A percentile compares a stretch with the other conserved stretches of the same genome.
These are phyloP conservation scores for Cyamopsis tetragonoloba DNA, from an alignment of 306 rosid species.

Conservation along the genomic window DNA sequence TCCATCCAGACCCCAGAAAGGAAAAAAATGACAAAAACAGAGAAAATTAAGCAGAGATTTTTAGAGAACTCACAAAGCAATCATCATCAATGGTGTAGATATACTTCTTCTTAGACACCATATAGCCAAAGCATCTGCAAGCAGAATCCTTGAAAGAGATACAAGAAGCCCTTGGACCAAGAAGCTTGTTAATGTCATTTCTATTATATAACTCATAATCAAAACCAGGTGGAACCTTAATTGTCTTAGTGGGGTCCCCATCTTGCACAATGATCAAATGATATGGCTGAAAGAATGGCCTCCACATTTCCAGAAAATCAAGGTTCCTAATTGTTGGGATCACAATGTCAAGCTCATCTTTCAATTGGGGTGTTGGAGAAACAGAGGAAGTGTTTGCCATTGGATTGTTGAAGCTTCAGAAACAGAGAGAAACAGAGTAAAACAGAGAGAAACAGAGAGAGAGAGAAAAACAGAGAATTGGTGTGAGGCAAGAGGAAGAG, in stretches of 20 bases:
- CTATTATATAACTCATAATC: conserved; percentile 83
- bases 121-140: conserved; percentile 90
- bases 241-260: conserved; percentile 77
- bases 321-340: conserved; percentile 89
- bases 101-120: conserved; percentile 93
- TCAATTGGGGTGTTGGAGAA: conserved; percentile 34
- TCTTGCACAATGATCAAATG: conserved; percentile 88
- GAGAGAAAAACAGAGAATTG: neutral
- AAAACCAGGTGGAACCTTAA: conserved; percentile 76
- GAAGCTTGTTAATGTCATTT: conserved; percentile 71
- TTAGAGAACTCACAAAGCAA: conserved; percentile 58
- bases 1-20: neutral
- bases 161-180: conserved; percentile 75
- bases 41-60: neutral
- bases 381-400: conserved; percentile 5
- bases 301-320: conserved; percentile 91
- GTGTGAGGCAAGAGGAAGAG: neutral
- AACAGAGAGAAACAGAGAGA: neutral
- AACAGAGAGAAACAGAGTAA: neutral
- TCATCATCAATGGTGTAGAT: conserved; percentile 91
- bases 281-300: conserved; percentile 73
- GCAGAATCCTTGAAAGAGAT: conserved; percentile 95
- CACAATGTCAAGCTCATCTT: conserved; percentile 83
- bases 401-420: neutral
- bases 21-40: neutral